Evolutionary conservation across 1,139 yeast species (phyloP).

Genomic region (Protomyces inundatus): DNA sequence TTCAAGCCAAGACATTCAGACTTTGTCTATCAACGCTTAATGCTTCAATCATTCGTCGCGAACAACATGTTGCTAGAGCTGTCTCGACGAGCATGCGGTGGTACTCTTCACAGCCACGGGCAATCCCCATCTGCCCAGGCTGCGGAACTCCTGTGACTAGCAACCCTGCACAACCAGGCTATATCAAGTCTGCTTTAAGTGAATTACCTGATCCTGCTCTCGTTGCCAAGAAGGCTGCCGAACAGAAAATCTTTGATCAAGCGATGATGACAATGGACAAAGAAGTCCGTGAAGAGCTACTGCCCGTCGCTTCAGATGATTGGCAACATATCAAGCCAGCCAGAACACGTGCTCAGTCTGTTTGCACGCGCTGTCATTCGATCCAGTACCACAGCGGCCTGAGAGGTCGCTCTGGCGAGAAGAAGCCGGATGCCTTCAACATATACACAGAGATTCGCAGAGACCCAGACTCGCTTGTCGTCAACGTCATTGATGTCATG

Average conservation of each 20-base stretch:
- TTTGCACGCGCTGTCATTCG: slow-evolving; percentile 19
- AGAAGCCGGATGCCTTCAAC: slow-evolving; percentile 6
- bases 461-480: slow-evolving; percentile 16
- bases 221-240: slow-evolving; percentile 1
- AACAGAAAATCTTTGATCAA: background rate
- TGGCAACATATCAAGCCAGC: background rate
- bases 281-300: background rate
- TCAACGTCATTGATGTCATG: slow-evolving; percentile 20
- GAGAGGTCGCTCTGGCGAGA: background rate
- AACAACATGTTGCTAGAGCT: too few relatives aligned
- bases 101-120: background rate
- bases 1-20: too few relatives aligned
- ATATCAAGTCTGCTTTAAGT: background rate
- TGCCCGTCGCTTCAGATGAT: background rate
- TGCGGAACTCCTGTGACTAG: slow-evolving; percentile 7
- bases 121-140: slow-evolving; percentile 6
- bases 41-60: too few relatives aligned
- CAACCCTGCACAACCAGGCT: slow-evolving; percentile 10
- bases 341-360: background rate
- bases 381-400: slow-evolving; percentile 8
- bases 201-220: background rate
- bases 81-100: background rate
- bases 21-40: too few relatives aligned
- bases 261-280: background rate
- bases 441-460: slow-evolving; percentile 8